Conservation (phyloP, 148 eudicot genomes). For the Rhododendron henanense region DNA sequence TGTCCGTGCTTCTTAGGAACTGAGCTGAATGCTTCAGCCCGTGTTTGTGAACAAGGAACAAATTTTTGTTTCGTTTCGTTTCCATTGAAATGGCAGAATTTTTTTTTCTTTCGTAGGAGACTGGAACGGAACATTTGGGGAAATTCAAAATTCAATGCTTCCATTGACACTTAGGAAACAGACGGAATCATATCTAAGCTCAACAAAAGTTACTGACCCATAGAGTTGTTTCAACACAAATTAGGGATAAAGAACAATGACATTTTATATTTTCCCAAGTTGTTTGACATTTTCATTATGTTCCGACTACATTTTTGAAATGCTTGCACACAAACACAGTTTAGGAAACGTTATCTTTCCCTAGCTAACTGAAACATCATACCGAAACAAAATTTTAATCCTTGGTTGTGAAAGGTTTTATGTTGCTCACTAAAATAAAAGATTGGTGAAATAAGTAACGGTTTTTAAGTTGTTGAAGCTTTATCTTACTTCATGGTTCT, state of each 20-base stretch:
- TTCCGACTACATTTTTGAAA: background rate
- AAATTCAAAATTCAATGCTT: background rate
- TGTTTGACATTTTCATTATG: background rate
- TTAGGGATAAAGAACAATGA: background rate
- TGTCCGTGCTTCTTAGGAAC: background rate
- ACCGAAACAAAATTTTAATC: background rate
- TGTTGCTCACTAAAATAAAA: background rate
- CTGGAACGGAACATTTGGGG: background rate
- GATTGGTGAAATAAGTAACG: background rate
- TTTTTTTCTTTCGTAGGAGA: background rate
- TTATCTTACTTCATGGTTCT: background rate
- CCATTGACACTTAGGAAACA: background rate
- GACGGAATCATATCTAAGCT: background rate
- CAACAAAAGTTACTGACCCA: background rate
- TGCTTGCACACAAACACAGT: background rate
- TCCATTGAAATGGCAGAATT: background rate
- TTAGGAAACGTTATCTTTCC: background rate
- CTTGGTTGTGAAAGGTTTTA: background rate
- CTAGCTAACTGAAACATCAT: background rate
- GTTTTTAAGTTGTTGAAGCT: background rate
- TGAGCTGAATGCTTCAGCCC: background rate
- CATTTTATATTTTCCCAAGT: background rate
- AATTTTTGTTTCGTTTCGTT: background rate
- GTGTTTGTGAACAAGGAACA: background rate
- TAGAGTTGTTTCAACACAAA: background rate